A percentile compares a stretch with the other conserved stretches of the same genome.
These are phyloP conservation scores for Jatropha podagrica DNA, from an alignment of 441 rosid species.

Conservation along the genomic window DNA sequence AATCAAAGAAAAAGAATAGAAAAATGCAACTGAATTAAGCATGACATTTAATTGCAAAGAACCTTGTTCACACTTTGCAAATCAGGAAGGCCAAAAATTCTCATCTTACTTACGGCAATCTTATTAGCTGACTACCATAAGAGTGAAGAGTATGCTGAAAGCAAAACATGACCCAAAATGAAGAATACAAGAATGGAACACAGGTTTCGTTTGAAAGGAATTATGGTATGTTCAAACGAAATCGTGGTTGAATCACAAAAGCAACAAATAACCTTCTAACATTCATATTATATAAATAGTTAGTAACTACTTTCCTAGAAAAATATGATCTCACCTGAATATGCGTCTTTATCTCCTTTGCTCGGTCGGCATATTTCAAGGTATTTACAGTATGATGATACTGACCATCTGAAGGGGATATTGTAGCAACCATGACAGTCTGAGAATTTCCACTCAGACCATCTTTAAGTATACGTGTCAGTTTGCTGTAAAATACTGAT, in stretches of 20 bases:
- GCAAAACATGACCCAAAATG: not conserved
- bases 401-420: slow-evolving; percentile 81
- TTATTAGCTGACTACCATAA: not conserved
- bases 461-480: slow-evolving; percentile 95
- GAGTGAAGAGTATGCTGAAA: not conserved
- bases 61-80: not conserved
- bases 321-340: slow-evolving; percentile 56
- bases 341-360: slow-evolving; percentile 94
- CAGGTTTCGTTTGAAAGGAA: not conserved
- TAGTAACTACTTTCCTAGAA: slow-evolving; percentile 7
- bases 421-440: slow-evolving; percentile 82
- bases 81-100: not conserved
- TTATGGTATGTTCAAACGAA: not conserved
- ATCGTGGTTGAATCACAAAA: not conserved
- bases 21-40: not conserved
- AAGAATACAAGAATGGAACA: too few species aligned
- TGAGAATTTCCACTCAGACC: slow-evolving; percentile 74
- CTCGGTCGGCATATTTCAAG: slow-evolving; percentile 91
- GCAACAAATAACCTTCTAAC: not conserved
- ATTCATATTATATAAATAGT: not conserved
- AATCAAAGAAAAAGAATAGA: not conserved
- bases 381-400: slow-evolving; percentile 94
- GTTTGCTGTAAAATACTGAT: slow-evolving; percentile 57
- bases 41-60: not conserved
- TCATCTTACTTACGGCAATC: not conserved